Percentiles rank a stretch among this genome's conserved stretches.
Conservation (phyloP, 306 rosid species). For the Prunus dulcis region DNA sequence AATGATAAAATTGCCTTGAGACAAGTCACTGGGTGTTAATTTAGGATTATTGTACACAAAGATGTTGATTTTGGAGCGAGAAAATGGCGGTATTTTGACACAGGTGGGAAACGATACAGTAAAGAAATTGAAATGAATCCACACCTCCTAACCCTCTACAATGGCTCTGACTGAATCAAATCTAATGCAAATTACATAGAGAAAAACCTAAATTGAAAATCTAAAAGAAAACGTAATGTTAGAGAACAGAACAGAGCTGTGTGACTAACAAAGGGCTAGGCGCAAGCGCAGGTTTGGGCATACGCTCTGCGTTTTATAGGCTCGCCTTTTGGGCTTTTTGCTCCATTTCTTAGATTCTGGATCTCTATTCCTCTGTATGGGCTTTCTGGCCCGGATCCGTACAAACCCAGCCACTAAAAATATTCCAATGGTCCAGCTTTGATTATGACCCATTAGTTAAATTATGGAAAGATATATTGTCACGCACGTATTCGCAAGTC, state of each 20-base stretch:
- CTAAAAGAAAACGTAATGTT: constrained; percentile 1
- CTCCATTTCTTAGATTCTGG: neutral
- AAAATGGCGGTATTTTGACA: constrained; percentile 51
- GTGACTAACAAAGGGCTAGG: constrained; percentile 43
- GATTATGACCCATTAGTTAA: too few species aligned
- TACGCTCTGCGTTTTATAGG: constrained; percentile 23
- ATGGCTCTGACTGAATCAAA: constrained; percentile 44
- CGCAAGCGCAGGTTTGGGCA: constrained; percentile 33
- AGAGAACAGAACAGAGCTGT: constrained; percentile 31
- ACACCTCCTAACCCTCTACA: constrained; percentile 71
- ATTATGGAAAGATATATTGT: too few species aligned
- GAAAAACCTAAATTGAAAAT: constrained; percentile 12
- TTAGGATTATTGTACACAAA: neutral
- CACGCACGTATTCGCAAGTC: too few species aligned
- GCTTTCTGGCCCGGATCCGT: neutral
- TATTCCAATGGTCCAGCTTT: neutral
- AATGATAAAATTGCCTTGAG: neutral
- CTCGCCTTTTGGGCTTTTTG: neutral
- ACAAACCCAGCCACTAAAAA: neutral
- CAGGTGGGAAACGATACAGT: constrained; percentile 42
- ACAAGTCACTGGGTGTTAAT: neutral
- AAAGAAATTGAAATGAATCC: constrained; percentile 33
- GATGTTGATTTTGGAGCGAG: neutral
- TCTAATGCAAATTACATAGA: constrained; percentile 24
- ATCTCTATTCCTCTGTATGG: neutral